phyloP scores from a whole-genome alignment of 768 basidiomycete species.

The Boletellus ananiceps region DNA sequence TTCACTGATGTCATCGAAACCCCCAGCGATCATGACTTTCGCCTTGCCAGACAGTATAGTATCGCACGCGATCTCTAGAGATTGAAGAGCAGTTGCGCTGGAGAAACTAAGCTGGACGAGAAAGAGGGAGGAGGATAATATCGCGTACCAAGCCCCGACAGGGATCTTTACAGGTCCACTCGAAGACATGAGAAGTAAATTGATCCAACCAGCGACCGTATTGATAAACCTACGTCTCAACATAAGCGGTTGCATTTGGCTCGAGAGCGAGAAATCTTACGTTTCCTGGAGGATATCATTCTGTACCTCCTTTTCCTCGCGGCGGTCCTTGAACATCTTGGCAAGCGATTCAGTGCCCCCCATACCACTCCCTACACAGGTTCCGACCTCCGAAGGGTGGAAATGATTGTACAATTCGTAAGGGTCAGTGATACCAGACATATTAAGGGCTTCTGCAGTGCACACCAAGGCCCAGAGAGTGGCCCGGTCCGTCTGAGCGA shows the following conservation, averaged over 20 bases:
- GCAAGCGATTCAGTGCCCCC: slow-evolving; percentile 87
- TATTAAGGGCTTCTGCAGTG: slow-evolving; percentile 92
- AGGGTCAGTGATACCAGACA: slow-evolving; percentile 95
- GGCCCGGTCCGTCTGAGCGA: slow-evolving; percentile 88
- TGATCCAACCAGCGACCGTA: slow-evolving; percentile 97
- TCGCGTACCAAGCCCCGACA: slow-evolving; percentile 88
- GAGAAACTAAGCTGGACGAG: slow-evolving; percentile 3
- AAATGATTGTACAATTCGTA: slow-evolving; percentile 97
- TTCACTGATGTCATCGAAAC: slow-evolving; percentile 96
- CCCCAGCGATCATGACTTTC: slow-evolving; percentile 98
- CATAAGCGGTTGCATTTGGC: slow-evolving; percentile 5
- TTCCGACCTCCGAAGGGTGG: slow-evolving; percentile 95
- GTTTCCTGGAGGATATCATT: slow-evolving; percentile 99
- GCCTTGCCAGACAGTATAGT: slow-evolving; percentile 93
- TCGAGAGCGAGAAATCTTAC: slow-evolving; percentile 40
- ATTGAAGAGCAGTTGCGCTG: slow-evolving; percentile 95
- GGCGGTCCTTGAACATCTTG: slow-evolving; percentile 98
- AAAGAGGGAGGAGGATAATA: not conserved
- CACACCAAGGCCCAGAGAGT: slow-evolving; percentile 94
- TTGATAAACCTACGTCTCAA: slow-evolving; percentile 80
- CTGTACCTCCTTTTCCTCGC: slow-evolving; percentile 96
- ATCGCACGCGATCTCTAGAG: slow-evolving; percentile 96
- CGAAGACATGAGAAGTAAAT: slow-evolving; percentile 89
- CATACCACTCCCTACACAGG: slow-evolving; percentile 94
- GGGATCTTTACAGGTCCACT: slow-evolving; percentile 99